These are phyloP conservation scores for Aschersonia sp. DNA, from an alignment of 2,329 filamentous ascomycete genomes.

Conservation along the genomic window DNA sequence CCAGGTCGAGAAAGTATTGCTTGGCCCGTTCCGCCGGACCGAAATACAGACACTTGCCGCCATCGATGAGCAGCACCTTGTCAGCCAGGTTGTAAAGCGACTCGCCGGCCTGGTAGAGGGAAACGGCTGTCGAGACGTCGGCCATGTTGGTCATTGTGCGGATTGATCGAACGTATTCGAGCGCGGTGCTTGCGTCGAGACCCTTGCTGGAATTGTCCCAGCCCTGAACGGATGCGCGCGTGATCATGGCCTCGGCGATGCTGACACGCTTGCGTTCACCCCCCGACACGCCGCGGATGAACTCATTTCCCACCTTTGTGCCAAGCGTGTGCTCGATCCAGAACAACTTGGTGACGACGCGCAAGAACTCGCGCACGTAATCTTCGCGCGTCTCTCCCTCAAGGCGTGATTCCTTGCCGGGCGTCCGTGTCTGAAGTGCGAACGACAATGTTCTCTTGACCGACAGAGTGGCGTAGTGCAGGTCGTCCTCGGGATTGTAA, in stretches of 20 bases:
- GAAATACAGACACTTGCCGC: conserved; percentile 60
- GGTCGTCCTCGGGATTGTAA: conserved; percentile 53
- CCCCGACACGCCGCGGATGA: conserved; percentile 47
- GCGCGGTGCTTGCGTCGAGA: conserved; percentile 56
- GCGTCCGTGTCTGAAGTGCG: conserved; percentile 50
- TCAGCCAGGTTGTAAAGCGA: conserved; percentile 55
- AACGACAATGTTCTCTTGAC: conserved; percentile 54
- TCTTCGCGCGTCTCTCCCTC: conserved; percentile 45
- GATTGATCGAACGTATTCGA: conserved; percentile 54
- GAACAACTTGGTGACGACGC: conserved; percentile 55
- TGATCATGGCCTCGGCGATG: conserved; percentile 53
- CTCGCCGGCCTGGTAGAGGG: conserved; percentile 58
- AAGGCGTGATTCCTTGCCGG: conserved; percentile 29
- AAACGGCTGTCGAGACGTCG: conserved; percentile 54
- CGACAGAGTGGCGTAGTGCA: conserved; percentile 56
- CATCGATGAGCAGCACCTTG: conserved; percentile 62
- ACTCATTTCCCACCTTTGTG: conserved; percentile 57
- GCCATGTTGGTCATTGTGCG: conserved; percentile 57
- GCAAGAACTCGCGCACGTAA: conserved; percentile 35
- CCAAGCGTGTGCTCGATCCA: conserved; percentile 55
- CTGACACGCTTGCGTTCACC: conserved; percentile 62
- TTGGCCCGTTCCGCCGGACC: conserved; percentile 49
- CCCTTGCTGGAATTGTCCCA: conserved; percentile 66
- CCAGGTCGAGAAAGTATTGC: conserved; percentile 55
- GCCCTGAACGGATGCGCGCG: conserved; percentile 47